Conservation (phyloP, 2,329 filamentous ascomycete species). For the Xylaria hypoxylon region DNA sequence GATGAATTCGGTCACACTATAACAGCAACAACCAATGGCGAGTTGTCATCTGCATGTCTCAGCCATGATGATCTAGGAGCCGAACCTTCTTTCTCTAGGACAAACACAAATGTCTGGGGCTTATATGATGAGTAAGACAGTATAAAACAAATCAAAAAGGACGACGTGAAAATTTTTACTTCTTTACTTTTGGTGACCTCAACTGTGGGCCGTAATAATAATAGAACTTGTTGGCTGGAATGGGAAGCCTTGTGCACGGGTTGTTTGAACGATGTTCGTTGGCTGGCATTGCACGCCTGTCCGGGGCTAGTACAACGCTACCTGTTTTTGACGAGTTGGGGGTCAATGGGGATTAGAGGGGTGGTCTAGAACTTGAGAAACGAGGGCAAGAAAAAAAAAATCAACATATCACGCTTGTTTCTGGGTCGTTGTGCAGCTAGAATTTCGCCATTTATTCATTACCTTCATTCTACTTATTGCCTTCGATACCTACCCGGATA, state of each 20-base stretch:
- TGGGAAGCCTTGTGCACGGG: slow-evolving; percentile 31
- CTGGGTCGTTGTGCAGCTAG: slow-evolving; percentile 4
- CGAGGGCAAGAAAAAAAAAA: slow-evolving; percentile 1
- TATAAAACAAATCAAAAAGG: slow-evolving; percentile 22
- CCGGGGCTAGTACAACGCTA: slow-evolving; percentile 30
- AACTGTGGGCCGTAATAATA: slow-evolving; percentile 27
- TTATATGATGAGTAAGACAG: slow-evolving; percentile 34
- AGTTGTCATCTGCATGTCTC: slow-evolving; percentile 42
- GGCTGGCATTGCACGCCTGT: slow-evolving; percentile 25
- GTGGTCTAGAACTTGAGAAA: slow-evolving; percentile 21
- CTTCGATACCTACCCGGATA: not conserved
- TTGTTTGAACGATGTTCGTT: slow-evolving; percentile 32
- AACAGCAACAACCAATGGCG: slow-evolving; percentile 42
- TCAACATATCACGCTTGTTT: slow-evolving; percentile 5
- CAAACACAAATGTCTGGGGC: slow-evolving; percentile 36
- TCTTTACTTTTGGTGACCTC: slow-evolving; percentile 29
- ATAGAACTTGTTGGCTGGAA: slow-evolving; percentile 26
- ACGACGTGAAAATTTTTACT: slow-evolving; percentile 38
- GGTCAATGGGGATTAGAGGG: slow-evolving; percentile 10
- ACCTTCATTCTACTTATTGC: not conserved
- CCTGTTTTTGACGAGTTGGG: slow-evolving; percentile 8
- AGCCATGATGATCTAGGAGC: slow-evolving; percentile 19
- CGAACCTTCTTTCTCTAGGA: slow-evolving; percentile 32
- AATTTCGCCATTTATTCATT: not conserved
- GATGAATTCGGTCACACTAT: slow-evolving; percentile 37